These are phyloP conservation scores for Corniculantispora saksenae DNA, from an alignment of 2,329 filamentous ascomycete genomes.

Conservation along the genomic window DNA sequence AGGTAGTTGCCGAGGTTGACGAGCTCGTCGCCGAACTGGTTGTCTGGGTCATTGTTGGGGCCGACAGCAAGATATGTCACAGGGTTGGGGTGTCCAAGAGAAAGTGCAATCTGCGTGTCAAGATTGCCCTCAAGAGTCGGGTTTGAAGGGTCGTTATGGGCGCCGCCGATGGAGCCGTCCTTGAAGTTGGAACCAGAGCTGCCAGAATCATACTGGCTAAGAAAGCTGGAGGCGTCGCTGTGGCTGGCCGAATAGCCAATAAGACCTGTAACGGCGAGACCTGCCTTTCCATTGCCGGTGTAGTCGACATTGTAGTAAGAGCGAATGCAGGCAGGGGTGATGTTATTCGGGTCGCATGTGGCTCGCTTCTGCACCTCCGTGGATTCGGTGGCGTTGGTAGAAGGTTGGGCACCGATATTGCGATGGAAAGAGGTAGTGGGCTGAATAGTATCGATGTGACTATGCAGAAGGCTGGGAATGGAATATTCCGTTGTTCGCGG, in stretches of 20 bases:
- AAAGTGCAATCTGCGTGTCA: conserved; percentile 18
- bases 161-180: background rate
- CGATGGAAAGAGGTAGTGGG: conserved; percentile 21
- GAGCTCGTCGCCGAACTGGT: conserved; percentile 14
- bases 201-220: conserved; percentile 9
- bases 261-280: conserved; percentile 16
- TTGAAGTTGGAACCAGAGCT: background rate
- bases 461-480: conserved; percentile 18
- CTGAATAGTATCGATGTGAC: conserved; percentile 20
- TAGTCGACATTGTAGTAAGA: conserved; percentile 19
- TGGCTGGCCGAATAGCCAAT: conserved; percentile 15
- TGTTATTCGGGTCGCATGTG: conserved; percentile 5
- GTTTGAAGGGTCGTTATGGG: background rate
- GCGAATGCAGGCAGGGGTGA: conserved; percentile 16
- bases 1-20: conserved; percentile 16
- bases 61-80: conserved; percentile 14
- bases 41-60: conserved; percentile 6
- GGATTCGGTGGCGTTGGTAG: background rate
- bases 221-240: conserved; percentile 9
- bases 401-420: background rate
- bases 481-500: conserved; percentile 20
- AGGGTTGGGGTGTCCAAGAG: conserved; percentile 18
- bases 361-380: background rate
- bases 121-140: conserved; percentile 20
- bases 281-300: conserved; percentile 7